Conservation (phyloP, 78 protist species). For the Chrysochromulina tobinii region DNA sequence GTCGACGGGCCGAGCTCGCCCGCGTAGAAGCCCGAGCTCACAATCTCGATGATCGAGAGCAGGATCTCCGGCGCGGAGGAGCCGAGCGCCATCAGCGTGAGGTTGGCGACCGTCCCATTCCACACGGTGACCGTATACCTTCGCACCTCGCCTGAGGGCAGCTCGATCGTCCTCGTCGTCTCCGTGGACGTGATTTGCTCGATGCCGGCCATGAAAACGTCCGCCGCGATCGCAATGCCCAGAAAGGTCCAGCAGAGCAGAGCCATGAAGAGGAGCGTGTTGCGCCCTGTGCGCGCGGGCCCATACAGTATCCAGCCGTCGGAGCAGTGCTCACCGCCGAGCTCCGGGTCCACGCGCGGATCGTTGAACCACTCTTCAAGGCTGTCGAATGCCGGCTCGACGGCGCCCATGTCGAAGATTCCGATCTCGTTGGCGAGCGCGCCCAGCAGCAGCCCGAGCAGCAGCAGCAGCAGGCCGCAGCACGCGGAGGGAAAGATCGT, state of each 20-base stretch:
- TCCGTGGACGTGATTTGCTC: not conserved
- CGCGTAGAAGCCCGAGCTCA: not conserved
- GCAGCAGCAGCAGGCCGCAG: no score
- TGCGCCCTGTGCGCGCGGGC: not conserved
- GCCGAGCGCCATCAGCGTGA: conserved; percentile 30
- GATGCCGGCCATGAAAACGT: not conserved
- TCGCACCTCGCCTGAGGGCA: no score
- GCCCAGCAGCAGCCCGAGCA: no score
- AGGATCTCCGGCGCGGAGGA: conserved; percentile 19
- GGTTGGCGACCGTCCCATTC: conserved; percentile 6
- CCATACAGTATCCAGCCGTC: no score
- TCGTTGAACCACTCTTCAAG: no score
- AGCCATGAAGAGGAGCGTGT: not conserved
- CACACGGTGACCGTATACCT: no score
- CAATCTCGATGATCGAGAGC: conserved; percentile 15
- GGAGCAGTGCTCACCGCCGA: no score
- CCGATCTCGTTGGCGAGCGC: no score
- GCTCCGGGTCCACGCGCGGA: no score
- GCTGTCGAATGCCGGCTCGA: no score
- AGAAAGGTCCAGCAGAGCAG: not conserved
- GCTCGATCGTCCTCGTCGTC: not conserved
- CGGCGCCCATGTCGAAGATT: no score
- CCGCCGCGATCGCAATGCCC: not conserved
- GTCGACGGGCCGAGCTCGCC: not conserved
- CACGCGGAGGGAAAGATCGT: no score